Percentiles rank a stretch among this genome's conserved stretches.
Evolutionary conservation across 2,329 filamentous ascomycete genomes (phyloP).

Genomic region (Sarocladiaceae sp.): DNA sequence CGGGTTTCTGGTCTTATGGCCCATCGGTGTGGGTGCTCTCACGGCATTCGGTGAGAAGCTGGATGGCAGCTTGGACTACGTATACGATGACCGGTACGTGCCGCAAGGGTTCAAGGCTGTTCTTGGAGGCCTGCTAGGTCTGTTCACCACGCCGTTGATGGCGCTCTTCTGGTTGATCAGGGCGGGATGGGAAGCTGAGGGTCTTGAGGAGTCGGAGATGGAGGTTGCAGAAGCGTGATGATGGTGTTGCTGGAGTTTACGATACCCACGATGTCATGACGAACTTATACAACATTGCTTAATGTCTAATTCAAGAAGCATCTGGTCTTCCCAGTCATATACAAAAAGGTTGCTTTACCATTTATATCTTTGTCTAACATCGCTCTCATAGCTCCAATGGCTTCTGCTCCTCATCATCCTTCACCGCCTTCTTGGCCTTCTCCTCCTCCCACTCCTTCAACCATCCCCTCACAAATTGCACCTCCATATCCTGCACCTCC

Average conservation of each 20-base stretch:
- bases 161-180: constrained; percentile 44
- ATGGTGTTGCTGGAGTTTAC: too few relatives aligned
- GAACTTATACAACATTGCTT: not conserved
- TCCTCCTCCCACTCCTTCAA: constrained; percentile 11
- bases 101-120: constrained; percentile 45
- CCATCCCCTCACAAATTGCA: constrained; percentile 12
- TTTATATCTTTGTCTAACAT: too few relatives aligned
- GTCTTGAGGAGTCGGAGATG: not conserved
- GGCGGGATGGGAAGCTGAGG: constrained; percentile 34
- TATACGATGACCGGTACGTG: constrained; percentile 34
- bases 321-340: too few relatives aligned
- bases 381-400: not conserved
- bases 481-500: constrained; percentile 9
- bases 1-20: constrained; percentile 38
- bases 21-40: constrained; percentile 35
- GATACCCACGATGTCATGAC: not conserved
- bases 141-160: constrained; percentile 41
- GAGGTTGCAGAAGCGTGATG: not conserved
- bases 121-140: constrained; percentile 37
- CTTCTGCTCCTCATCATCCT: not conserved
- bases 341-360: too few relatives aligned
- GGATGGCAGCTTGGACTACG: constrained; percentile 32
- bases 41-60: constrained; percentile 27
- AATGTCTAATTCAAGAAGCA: not conserved
- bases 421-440: not conserved